Percentiles rank a stretch among this genome's conserved stretches.
Conservation (phyloP, 805 yeast genomes). For the Barnettozyma pratensis region DNA sequence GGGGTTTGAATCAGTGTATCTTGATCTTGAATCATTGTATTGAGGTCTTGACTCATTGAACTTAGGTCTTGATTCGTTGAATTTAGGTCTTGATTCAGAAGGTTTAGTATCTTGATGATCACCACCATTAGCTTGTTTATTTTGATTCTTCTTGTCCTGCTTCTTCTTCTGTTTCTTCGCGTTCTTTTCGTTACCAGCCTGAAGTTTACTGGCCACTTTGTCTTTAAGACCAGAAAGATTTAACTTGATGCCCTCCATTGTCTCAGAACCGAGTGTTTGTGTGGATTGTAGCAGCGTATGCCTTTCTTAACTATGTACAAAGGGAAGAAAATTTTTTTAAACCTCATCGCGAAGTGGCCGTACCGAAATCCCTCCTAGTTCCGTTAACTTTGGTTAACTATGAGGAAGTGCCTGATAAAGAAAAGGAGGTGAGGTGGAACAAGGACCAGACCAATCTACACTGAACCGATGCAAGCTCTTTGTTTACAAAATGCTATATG, state of each 20-base stretch:
- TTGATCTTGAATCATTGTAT: no score
- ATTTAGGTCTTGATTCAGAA: background rate
- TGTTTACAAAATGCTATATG: constrained; percentile 4
- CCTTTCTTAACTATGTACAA: background rate
- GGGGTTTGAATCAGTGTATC: no score
- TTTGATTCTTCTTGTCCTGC: constrained; percentile 21
- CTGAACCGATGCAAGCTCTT: constrained; percentile 1
- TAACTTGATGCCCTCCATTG: constrained; percentile 25
- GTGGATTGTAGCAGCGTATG: background rate
- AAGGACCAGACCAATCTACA: no score
- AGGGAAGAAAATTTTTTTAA: constrained; percentile 5
- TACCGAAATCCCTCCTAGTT: background rate
- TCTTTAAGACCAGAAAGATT: constrained; percentile 53
- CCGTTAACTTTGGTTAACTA: background rate
- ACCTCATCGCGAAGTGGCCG: constrained; percentile 12
- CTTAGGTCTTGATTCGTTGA: background rate
- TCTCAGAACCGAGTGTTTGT: background rate
- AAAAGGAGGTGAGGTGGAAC: background rate
- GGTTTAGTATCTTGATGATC: no score
- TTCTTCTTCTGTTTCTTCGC: constrained; percentile 17
- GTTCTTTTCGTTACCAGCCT: constrained; percentile 22
- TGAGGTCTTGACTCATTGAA: background rate
- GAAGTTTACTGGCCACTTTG: constrained; percentile 52
- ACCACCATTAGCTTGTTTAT: constrained; percentile 11
- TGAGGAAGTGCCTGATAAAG: background rate